Base-by-base conservation (phyloP, 208 protist genomes). In the Crithidia expoeki region DNA sequence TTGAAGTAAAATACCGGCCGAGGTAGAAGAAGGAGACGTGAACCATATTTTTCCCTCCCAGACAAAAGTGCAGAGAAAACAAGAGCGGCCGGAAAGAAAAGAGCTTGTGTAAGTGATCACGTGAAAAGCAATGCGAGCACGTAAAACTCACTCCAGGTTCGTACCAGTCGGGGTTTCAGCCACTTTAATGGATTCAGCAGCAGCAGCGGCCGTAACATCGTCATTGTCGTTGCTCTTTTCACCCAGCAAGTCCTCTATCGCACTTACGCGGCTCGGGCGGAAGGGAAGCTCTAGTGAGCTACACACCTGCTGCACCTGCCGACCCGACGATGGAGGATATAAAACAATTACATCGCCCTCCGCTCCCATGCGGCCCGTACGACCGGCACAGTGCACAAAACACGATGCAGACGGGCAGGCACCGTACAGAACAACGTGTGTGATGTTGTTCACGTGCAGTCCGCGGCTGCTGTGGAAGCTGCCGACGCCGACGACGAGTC, bases 311-410 rank as follows among this genome's bases (percentile, higher is more conserved):
- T 92, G 92, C 65, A 96, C 74, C 21, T 77, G 63, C 10, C 92
- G 82, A 11, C 82, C 92, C 1, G 81, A 84, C 21, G 83, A 77
- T 9, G 86, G 92, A 16, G 86, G 85, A 65, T 91, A 94, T 23
- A 96, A 67, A 51, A 92, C 75, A 4, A 95, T 55, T 14, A 96
- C 92, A 49, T 93, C 81, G 12, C 89, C 92, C 66, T 93, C 83
- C 34, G 60, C 76, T 1, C 86, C 86, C 84, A 96, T 94, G 23
- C 92, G 89, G 0, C 92, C 92, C 0, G 92, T 96, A 36, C 92
- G 89, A 0, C 92, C 92, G 5, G 89, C 92, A 46, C 89, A 94
- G 81, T 96, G 92, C 34, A 94, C 84, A 79, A 96, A 96, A 17
- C 76, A 27, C 14, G 86, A 74, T 1, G 88, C 40, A 2, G 84